A percentile compares a stretch with the other conserved stretches of the same genome.
These are phyloP conservation scores for Codiaeum variegatum DNA, from an alignment of 441 rosid genomes.

Conservation along the genomic window DNA sequence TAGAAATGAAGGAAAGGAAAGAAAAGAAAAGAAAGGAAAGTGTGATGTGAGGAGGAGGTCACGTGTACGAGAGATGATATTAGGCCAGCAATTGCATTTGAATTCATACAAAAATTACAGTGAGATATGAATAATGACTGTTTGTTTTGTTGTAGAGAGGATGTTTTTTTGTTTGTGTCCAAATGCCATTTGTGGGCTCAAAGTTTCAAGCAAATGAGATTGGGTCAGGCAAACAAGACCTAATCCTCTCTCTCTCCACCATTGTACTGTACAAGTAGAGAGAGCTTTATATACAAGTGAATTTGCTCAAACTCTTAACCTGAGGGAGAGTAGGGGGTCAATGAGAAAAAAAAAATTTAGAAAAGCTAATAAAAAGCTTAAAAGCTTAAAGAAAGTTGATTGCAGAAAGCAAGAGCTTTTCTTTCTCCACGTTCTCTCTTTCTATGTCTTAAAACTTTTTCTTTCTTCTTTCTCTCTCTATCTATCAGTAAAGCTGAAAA, in stretches of 20 bases:
- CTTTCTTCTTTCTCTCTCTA: constrained; percentile 20
- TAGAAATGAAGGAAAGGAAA: neutral
- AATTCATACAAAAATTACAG: constrained; percentile 46
- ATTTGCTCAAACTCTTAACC: constrained; percentile 24
- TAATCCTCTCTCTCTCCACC: neutral
- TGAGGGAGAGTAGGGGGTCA: constrained; percentile 35
- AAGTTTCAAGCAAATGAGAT: constrained; percentile 31
- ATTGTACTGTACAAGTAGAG: neutral
- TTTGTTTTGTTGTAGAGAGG: constrained; percentile 42
- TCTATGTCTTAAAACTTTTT: neutral
- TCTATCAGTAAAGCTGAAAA: constrained; percentile 57
- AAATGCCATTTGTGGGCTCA: constrained; percentile 44
- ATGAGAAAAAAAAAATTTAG: constrained; percentile 11
- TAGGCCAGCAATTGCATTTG: constrained; percentile 31
- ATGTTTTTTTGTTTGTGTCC: constrained; percentile 55
- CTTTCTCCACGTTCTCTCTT: constrained; percentile 23
- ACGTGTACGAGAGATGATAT: constrained; percentile 34
- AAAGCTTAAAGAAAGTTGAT: constrained; percentile 50
- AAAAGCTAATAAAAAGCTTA: constrained; percentile 9
- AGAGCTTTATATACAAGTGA: constrained; percentile 25
- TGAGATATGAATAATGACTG: constrained; percentile 42
- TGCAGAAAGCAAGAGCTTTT: constrained; percentile 64
- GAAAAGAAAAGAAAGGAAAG: neutral
- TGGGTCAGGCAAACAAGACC: constrained; percentile 26
- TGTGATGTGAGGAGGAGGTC: constrained; percentile 36